Conservation (phyloP, 495 filamentous ascomycete genomes). For the Neurospora cerealis region DNA sequence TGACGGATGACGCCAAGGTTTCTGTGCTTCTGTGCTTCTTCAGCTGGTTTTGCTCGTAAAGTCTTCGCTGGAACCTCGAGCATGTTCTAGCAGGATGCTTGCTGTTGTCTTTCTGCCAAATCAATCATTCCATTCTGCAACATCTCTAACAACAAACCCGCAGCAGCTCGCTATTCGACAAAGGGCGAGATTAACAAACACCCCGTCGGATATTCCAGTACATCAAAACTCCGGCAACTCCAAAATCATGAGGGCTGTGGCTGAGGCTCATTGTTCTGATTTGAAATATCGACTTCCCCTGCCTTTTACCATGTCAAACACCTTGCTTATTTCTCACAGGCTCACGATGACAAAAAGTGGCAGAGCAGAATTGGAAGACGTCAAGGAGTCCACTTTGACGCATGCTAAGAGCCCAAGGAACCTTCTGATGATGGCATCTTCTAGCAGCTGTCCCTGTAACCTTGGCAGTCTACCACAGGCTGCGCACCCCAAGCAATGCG, state of each 20-base stretch:
- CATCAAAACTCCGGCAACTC: not conserved
- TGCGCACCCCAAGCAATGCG: not conserved
- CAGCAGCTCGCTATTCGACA: not conserved
- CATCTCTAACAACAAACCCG: not conserved
- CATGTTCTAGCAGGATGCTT: not conserved
- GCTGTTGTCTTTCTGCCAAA: not conserved
- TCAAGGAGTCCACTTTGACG: not conserved
- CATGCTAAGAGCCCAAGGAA: not conserved
- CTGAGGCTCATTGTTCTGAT: not conserved
- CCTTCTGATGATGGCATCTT: not conserved
- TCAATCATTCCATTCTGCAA: not conserved
- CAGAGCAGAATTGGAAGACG: not conserved
- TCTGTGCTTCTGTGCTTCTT: not conserved
- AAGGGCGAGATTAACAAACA: not conserved
- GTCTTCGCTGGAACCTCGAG: not conserved
- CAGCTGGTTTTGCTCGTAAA: not conserved
- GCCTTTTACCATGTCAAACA: not conserved
- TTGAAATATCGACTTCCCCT: not conserved
- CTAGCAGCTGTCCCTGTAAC: not conserved
- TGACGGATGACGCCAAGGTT: not conserved
- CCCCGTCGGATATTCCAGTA: not conserved
- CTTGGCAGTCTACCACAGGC: not conserved
- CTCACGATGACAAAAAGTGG: not conserved
- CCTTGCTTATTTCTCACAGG: not conserved
- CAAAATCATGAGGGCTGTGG: not conserved